Percentiles rank a stretch among this genome's conserved stretches.
Evolutionary conservation across 1,139 yeast species (phyloP).

Genomic region (Meyerozyma athensensis): DNA sequence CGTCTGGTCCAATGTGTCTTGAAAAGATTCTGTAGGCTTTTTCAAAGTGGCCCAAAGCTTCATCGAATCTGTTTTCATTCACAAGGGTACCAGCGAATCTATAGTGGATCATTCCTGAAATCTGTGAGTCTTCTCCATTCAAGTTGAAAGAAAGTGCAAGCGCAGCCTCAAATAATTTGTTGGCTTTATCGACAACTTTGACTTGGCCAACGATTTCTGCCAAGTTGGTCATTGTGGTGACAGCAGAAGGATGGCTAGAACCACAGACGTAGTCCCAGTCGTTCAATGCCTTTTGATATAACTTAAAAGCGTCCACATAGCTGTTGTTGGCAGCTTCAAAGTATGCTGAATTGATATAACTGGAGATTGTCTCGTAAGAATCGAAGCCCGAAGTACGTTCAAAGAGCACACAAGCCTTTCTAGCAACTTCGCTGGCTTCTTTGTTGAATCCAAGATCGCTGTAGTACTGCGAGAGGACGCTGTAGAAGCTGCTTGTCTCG

Average conservation of each 20-base stretch:
- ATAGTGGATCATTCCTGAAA: slow-evolving; percentile 56
- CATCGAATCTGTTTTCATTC: slow-evolving; percentile 46
- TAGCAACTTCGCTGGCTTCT: slow-evolving; percentile 64
- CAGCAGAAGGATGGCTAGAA: slow-evolving; percentile 61
- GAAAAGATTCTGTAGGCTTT: slow-evolving; percentile 51
- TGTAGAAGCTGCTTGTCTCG: slow-evolving; percentile 70
- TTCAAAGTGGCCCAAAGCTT: slow-evolving; percentile 50
- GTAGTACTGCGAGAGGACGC: slow-evolving; percentile 61
- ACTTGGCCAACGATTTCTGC: slow-evolving; percentile 56
- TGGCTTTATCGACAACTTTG: slow-evolving; percentile 34
- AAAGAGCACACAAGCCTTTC: slow-evolving; percentile 66
- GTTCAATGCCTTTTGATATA: slow-evolving; percentile 57
- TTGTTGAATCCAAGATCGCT: slow-evolving; percentile 53
- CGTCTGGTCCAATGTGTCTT: slow-evolving; percentile 56
- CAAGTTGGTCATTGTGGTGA: slow-evolving; percentile 62
- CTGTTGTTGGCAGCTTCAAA: slow-evolving; percentile 62
- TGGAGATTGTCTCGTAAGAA: slow-evolving; percentile 67
- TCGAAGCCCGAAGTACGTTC: slow-evolving; percentile 84
- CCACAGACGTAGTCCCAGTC: slow-evolving; percentile 55
- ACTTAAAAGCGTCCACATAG: slow-evolving; percentile 55
- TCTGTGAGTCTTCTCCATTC: slow-evolving; percentile 56
- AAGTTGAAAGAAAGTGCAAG: slow-evolving; percentile 43
- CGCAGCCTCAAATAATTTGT: slow-evolving; percentile 38
- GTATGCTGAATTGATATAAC: slow-evolving; percentile 70
- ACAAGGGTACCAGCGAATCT: slow-evolving; percentile 66